phyloP scores from a whole-genome alignment of 495 filamentous ascomycete species.

The Aspergillus cristatus region DNA sequence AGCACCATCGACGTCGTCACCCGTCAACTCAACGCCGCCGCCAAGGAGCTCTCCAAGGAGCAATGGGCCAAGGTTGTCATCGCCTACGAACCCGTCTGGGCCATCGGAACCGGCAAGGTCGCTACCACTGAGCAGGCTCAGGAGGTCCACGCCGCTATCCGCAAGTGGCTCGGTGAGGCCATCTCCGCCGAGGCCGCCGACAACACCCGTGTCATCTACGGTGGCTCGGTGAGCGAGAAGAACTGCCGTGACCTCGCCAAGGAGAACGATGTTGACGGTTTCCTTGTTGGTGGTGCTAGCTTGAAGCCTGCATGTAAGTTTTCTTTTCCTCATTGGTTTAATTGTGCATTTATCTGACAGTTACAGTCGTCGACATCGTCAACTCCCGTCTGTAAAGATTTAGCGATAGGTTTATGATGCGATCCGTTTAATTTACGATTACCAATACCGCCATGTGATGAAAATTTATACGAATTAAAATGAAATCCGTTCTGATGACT shows the following conservation, averaged over 20 bases:
- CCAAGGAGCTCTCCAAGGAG: slow-evolving; percentile 49
- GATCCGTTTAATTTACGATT: slow-evolving; percentile 2
- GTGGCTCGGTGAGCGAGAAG: slow-evolving; percentile 94
- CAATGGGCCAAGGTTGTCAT: slow-evolving; percentile 94
- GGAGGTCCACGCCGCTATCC: slow-evolving; percentile 89
- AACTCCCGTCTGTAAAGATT: slow-evolving; percentile 43
- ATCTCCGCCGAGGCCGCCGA: slow-evolving; percentile 64
- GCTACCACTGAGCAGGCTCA: slow-evolving; percentile 89
- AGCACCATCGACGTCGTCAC: slow-evolving; percentile 90
- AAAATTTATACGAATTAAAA: no score
- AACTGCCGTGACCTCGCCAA: slow-evolving; percentile 90
- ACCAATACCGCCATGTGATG: no score
- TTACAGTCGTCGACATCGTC: slow-evolving; percentile 56
- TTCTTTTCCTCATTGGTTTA: not conserved
- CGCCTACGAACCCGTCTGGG: slow-evolving; percentile 98
- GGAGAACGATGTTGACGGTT: slow-evolving; percentile 92
- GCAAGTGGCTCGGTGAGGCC: slow-evolving; percentile 71
- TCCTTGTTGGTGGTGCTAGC: slow-evolving; percentile 95
- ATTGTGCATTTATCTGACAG: not conserved
- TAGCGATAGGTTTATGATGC: slow-evolving; percentile 11
- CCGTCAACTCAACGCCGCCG: slow-evolving; percentile 60
- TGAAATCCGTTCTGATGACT: no score
- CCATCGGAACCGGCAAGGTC: slow-evolving; percentile 96
- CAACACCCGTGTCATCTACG: slow-evolving; percentile 84
- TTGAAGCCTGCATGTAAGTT: slow-evolving; percentile 95